These are phyloP conservation scores for Ceratonia siliqua DNA, from an alignment of 306 rosid species.

Conservation along the genomic window DNA sequence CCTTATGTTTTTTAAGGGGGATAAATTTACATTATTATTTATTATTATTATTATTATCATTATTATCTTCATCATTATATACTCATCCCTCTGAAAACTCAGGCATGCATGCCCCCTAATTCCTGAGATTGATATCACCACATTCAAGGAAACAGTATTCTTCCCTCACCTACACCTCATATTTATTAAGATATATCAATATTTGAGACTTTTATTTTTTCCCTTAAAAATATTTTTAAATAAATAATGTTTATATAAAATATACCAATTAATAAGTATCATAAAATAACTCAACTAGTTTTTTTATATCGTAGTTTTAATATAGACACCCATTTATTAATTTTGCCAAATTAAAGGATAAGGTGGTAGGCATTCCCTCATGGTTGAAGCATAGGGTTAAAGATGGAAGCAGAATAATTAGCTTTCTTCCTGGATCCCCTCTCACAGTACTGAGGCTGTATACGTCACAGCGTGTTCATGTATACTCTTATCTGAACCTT, in stretches of 20 bases:
- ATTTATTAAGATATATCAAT: no score
- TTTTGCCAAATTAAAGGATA: no score
- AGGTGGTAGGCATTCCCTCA: no score
- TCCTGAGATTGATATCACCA: not conserved
- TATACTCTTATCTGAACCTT: not conserved
- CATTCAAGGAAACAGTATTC: not conserved
- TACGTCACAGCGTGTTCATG: not conserved
- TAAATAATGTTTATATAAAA: no score
- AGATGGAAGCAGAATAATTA: no score
- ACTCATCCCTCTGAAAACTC: conserved; percentile 24
- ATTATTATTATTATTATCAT: conserved; percentile 26
- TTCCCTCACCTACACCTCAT: not conserved
- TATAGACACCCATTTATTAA: no score
- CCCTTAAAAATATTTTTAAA: no score
- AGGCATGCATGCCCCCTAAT: conserved; percentile 31
- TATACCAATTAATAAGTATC: no score
- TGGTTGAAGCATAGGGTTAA: no score
- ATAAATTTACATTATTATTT: conserved; percentile 19
- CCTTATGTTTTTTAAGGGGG: conserved; percentile 16
- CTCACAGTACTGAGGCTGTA: not conserved
- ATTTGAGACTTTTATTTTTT: no score
- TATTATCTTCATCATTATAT: conserved; percentile 22
- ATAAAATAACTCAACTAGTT: no score
- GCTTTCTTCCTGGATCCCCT: not conserved
- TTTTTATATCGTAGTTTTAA: no score